Conservation (phyloP, 2,329 filamentous ascomycete genomes). For the Chrysosporium keratinophilum region DNA sequence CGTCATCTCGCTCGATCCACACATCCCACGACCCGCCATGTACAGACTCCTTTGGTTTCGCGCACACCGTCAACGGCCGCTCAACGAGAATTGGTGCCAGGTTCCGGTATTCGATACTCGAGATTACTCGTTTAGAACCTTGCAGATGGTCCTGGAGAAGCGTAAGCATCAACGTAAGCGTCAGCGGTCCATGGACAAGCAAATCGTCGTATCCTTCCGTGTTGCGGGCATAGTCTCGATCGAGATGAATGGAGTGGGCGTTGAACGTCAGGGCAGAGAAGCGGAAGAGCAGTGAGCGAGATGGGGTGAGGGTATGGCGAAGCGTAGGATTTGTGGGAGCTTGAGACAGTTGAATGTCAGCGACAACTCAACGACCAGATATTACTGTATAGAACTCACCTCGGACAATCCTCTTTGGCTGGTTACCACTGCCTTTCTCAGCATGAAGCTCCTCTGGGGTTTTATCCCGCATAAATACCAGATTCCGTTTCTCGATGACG, state of each 20-base stretch:
- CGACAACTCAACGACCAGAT: constrained; percentile 1
- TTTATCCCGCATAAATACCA: constrained; percentile 53
- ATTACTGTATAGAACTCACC: constrained; percentile 22
- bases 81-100: constrained; percentile 67
- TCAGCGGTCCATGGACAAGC: constrained; percentile 79
- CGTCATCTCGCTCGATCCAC: constrained; percentile 54
- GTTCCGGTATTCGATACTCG: constrained; percentile 65
- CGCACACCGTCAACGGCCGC: constrained; percentile 61
- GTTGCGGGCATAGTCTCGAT: constrained; percentile 56
- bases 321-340: constrained; percentile 46
- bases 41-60: constrained; percentile 41
- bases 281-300: constrained; percentile 65
- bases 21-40: constrained; percentile 45
- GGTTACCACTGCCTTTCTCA: constrained; percentile 21
- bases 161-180: constrained; percentile 64
- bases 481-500: constrained; percentile 49
- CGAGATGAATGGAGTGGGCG: constrained; percentile 81
- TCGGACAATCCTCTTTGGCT: constrained; percentile 26
- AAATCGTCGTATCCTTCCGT: constrained; percentile 65
- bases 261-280: constrained; percentile 90
- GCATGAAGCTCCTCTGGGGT: constrained; percentile 27
- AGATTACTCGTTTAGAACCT: constrained; percentile 31
- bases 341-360: constrained; percentile 18
- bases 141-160: constrained; percentile 50
- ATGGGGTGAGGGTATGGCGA: constrained; percentile 53